phyloP scores from a whole-genome alignment of 1,284 basidiomycete genomes.

The Malassezia vespertilionis region DNA sequence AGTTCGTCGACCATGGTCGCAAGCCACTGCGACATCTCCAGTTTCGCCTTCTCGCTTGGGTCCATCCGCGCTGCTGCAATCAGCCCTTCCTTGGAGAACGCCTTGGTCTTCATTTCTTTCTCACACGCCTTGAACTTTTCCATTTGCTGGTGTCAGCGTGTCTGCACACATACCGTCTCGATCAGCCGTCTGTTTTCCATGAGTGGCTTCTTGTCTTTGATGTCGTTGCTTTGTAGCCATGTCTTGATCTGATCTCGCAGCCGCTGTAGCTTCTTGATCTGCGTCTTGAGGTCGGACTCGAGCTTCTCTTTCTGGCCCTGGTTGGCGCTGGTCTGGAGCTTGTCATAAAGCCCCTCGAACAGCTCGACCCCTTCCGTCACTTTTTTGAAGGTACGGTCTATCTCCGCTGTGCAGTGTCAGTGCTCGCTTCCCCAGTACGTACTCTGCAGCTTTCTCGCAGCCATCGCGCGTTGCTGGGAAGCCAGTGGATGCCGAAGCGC shows the following conservation, averaged over 20 bases:
- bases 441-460: conserved; percentile 44
- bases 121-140: conserved; percentile 99
- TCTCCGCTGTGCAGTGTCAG: conserved; percentile 29
- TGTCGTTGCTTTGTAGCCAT: conserved; percentile 95
- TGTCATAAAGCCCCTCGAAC: conserved; percentile 47
- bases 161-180: conserved; percentile 68
- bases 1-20: conserved; percentile 66
- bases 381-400: conserved; percentile 46
- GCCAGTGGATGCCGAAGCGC: too few relatives aligned
- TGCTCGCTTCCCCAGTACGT: not conserved
- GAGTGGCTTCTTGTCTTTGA: conserved; percentile 93
- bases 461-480: conserved; percentile 21
- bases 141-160: conserved; percentile 71
- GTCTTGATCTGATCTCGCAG: conserved; percentile 98
- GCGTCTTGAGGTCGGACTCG: conserved; percentile 47
- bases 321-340: conserved; percentile 42
- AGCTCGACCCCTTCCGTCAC: conserved; percentile 46
- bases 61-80: conserved; percentile 88
- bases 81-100: conserved; percentile 96
- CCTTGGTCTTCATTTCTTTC: conserved; percentile 99
- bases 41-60: conserved; percentile 91
- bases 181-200: conserved; percentile 89
- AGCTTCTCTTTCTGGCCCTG: conserved; percentile 47
- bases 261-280: conserved; percentile 85
- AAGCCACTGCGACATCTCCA: conserved; percentile 61